Conservation (phyloP, 164 flowering plant genomes). For the Hamamelis virginiana region DNA sequence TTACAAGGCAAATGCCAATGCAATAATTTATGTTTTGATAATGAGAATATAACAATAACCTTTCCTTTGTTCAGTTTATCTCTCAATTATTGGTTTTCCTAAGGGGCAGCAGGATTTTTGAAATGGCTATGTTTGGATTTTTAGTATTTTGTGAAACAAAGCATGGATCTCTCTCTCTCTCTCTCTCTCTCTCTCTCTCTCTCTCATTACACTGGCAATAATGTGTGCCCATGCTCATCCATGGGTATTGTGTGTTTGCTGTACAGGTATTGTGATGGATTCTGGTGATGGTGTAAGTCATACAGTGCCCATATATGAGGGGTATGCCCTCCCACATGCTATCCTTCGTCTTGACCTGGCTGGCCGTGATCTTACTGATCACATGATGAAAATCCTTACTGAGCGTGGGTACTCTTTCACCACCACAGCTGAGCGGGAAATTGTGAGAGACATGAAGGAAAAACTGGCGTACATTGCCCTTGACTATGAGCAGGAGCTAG, state of each 20-base stretch:
- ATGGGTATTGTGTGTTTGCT: not conserved
- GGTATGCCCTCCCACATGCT: slow-evolving; percentile 79
- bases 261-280: slow-evolving; percentile 66
- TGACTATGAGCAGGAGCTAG: slow-evolving; percentile 69
- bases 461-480: slow-evolving; percentile 68
- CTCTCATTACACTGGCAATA: no score
- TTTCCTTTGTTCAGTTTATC: no score
- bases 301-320: slow-evolving; percentile 74
- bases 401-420: slow-evolving; percentile 76
- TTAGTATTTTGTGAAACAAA: no score
- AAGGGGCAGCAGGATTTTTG: no score
- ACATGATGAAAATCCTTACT: slow-evolving; percentile 66
- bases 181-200: no score
- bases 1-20: no score
- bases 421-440: slow-evolving; percentile 80
- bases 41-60: no score
- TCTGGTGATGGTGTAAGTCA: slow-evolving; percentile 82
- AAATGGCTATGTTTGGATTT: no score
- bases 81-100: no score
- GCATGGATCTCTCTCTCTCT: no score
- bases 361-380: slow-evolving; percentile 68
- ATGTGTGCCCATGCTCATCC: no score
- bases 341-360: slow-evolving; percentile 77
- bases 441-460: slow-evolving; percentile 76
- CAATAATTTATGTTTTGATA: no score